Evolutionary conservation across 768 basidiomycete species (phyloP).

Genomic region (Cystobasidium ongulense): DNA sequence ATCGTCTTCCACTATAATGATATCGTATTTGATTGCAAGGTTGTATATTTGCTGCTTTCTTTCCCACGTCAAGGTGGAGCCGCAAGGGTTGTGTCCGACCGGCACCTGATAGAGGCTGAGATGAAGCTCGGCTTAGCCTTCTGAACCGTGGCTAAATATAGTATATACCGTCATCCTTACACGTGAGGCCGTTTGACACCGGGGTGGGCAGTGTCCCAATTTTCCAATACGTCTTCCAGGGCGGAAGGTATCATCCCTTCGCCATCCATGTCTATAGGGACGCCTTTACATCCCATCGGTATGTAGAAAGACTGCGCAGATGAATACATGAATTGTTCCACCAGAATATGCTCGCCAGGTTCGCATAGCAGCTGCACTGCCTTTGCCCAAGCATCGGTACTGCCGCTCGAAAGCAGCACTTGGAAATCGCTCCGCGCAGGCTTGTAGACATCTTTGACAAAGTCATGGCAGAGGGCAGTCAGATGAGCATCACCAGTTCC

Average conservation of each 20-base stretch:
- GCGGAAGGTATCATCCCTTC: constrained; percentile 59
- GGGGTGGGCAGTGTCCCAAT: constrained; percentile 64
- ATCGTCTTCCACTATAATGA: constrained; percentile 49
- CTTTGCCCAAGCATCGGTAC: constrained; percentile 52
- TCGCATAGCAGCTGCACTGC: constrained; percentile 50
- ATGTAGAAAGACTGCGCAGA: constrained; percentile 47
- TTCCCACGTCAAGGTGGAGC: constrained; percentile 56
- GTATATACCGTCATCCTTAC: not conserved
- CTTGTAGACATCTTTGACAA: constrained; percentile 1
- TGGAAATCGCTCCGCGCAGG: not conserved
- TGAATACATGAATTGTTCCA: constrained; percentile 69
- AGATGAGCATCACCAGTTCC: not conserved
- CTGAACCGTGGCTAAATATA: not conserved
- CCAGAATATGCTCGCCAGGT: constrained; percentile 49
- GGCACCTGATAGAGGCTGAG: not conserved
- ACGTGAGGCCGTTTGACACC: constrained; percentile 56
- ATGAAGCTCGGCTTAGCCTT: too few species aligned
- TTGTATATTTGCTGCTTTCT: constrained; percentile 72
- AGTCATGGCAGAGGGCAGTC: not conserved
- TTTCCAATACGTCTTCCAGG: constrained; percentile 55
- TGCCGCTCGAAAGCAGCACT: not conserved
- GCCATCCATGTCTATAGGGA: constrained; percentile 58
- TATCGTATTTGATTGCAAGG: constrained; percentile 66
- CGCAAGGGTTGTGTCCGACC: constrained; percentile 74
- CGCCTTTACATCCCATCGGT: constrained; percentile 2